A percentile compares a stretch with the other conserved stretches of the same genome.
phyloP scores from a whole-genome alignment of 352 stramenopile genomes.

The Aphanomyces euteiches region DNA sequence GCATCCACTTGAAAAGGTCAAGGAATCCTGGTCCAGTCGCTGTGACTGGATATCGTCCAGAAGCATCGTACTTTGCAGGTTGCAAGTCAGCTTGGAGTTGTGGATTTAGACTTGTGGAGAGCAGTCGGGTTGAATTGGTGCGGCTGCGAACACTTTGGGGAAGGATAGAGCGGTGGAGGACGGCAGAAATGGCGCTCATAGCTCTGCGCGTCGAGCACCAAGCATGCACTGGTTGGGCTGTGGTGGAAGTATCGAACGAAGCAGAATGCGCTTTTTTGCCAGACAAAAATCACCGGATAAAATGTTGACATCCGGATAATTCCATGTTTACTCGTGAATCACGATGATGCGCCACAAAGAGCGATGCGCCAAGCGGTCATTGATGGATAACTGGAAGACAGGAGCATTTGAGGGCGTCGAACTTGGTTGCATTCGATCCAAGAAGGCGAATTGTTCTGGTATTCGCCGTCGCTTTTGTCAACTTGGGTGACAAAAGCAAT shows the following conservation, averaged over 20 bases:
- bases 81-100: slow-evolving; percentile 11
- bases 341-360: too few relatives aligned
- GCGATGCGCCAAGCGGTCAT: too few relatives aligned
- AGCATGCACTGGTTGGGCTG: background rate
- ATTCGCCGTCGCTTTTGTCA: too few relatives aligned
- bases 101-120: background rate
- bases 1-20: slow-evolving; percentile 18
- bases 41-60: slow-evolving; percentile 9
- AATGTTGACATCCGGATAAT: background rate
- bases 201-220: background rate
- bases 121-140: background rate
- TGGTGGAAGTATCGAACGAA: background rate
- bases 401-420: too few relatives aligned
- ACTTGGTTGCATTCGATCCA: too few relatives aligned
- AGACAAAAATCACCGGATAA: background rate
- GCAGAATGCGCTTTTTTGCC: background rate
- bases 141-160: background rate
- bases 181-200: background rate
- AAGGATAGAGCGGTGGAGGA: background rate
- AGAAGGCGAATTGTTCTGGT: too few relatives aligned
- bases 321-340: too few relatives aligned
- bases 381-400: background rate
- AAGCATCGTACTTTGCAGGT: background rate
- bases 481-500: too few relatives aligned
- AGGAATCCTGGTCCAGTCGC: background rate